phyloP scores from a whole-genome alignment of 225 moss, liverwort and hornwort genomes.

The Climacium dendroides region DNA sequence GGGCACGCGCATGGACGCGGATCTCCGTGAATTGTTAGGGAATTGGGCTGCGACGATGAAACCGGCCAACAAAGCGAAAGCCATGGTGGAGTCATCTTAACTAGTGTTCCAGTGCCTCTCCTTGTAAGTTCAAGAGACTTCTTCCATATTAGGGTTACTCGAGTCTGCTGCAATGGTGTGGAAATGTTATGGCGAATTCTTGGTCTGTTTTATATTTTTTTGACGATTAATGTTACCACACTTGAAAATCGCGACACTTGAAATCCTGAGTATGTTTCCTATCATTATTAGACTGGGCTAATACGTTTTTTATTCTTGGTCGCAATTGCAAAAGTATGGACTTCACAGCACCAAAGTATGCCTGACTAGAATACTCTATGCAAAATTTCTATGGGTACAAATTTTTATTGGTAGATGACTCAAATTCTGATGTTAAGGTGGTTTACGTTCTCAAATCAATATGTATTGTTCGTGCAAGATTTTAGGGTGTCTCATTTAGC shows the following conservation, averaged over 20 bases:
- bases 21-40: slow-evolving; percentile 52
- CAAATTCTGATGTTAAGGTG: not conserved
- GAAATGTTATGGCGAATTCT: not conserved
- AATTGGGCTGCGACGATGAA: slow-evolving; percentile 59
- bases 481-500: not conserved
- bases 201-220: not conserved
- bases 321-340: not conserved
- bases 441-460: not conserved
- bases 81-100: slow-evolving; percentile 7
- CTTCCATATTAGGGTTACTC: not conserved
- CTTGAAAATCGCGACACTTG: no score
- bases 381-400: no score
- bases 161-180: not conserved
- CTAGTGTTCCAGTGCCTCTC: not conserved
- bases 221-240: not conserved
- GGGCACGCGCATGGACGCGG: slow-evolving; percentile 91
- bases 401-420: not conserved
- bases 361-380: not conserved
- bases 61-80: slow-evolving; percentile 15
- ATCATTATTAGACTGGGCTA: not conserved
- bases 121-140: not conserved
- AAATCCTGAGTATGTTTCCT: not conserved
- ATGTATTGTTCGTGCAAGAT: not conserved
- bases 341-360: not conserved
- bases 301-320: not conserved